Evolutionary conservation across 768 basidiomycete genomes (phyloP).

Genomic region (Leucosporidium yakuticum): DNA sequence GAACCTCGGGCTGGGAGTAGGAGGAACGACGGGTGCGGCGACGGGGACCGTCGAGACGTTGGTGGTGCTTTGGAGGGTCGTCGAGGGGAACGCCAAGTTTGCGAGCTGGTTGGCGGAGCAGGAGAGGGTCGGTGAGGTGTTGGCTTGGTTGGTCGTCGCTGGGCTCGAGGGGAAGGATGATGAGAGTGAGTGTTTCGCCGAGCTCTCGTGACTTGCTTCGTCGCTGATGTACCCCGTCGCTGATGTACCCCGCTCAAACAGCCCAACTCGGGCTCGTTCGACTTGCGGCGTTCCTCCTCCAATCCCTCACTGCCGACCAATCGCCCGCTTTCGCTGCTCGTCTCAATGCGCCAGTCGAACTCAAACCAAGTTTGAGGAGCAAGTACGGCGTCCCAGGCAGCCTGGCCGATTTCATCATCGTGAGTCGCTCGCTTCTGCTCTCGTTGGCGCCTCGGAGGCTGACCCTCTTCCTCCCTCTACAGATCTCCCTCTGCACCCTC

Average conservation of each 20-base stretch:
- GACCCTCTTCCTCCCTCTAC: background rate
- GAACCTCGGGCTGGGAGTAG: background rate
- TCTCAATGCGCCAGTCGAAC: conserved; percentile 8
- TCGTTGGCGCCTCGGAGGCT: background rate
- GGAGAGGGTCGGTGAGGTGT: background rate
- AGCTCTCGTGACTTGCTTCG: background rate
- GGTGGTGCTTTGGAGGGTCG: conserved; percentile 70
- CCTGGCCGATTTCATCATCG: conserved; percentile 52
- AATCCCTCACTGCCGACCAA: conserved; percentile 75
- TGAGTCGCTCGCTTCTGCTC: conserved; percentile 32
- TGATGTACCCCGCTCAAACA: too few relatives aligned
- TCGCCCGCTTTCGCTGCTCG: conserved; percentile 57
- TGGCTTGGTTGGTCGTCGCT: conserved; percentile 34
- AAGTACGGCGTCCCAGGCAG: conserved; percentile 18
- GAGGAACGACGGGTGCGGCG: conserved; percentile 7
- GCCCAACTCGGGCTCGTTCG: conserved; percentile 79
- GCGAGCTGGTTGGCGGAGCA: background rate
- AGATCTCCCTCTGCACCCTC: conserved; percentile 77
- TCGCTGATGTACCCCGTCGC: background rate
- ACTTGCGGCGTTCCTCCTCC: conserved; percentile 82
- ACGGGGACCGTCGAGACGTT: conserved; percentile 32
- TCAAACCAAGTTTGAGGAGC: background rate
- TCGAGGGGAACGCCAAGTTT: conserved; percentile 65
- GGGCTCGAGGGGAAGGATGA: conserved; percentile 68
- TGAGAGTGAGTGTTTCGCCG: conserved; percentile 55